Percentiles rank a stretch among this genome's conserved stretches.
phyloP scores from a whole-genome alignment of 2,329 filamentous ascomycete genomes.

The Sarocladiaceae sp. region DNA sequence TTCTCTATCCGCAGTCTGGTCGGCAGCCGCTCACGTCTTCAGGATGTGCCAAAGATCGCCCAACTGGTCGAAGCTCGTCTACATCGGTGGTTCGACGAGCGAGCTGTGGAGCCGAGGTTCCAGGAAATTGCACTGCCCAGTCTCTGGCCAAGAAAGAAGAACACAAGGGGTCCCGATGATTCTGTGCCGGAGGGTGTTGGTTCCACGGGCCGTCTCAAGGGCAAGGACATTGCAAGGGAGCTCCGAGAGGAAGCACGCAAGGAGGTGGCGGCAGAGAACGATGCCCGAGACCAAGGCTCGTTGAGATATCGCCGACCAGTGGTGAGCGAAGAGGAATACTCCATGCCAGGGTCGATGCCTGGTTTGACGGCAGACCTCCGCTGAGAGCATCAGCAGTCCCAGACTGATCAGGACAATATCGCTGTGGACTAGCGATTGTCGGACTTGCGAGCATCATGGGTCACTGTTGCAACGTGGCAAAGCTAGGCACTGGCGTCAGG shows the following conservation, averaged over 20 bases:
- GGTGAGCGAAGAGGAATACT: conserved; percentile 31
- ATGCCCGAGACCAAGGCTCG: conserved; percentile 28
- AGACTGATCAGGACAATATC: too few relatives aligned
- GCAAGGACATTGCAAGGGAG: conserved; percentile 46
- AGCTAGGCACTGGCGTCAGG: neutral
- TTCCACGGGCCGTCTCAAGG: conserved; percentile 46
- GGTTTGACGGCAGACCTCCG: conserved; percentile 26
- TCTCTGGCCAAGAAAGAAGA: conserved; percentile 78
- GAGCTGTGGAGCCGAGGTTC: conserved; percentile 78
- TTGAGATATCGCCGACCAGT: conserved; percentile 33
- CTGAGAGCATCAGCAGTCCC: too few relatives aligned
- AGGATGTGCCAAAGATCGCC: conserved; percentile 84
- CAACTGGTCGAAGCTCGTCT: conserved; percentile 74
- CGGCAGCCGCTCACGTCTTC: conserved; percentile 70
- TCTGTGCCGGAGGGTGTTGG: conserved; percentile 37
- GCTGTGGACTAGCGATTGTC: too few relatives aligned
- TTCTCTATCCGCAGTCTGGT: conserved; percentile 75
- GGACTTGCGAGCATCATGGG: too few relatives aligned
- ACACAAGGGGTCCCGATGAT: conserved; percentile 68
- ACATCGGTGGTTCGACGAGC: conserved; percentile 83
- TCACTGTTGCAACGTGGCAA: too few relatives aligned
- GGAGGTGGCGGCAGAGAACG: conserved; percentile 39
- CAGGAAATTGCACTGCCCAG: conserved; percentile 80
- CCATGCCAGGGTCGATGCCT: conserved; percentile 42
- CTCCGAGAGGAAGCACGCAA: conserved; percentile 43